Evolutionary conservation across 2,329 filamentous ascomycete genomes (phyloP), one percentile per base, ranked within the genome.

Genomic region (Aspergillus sp.): DNA sequence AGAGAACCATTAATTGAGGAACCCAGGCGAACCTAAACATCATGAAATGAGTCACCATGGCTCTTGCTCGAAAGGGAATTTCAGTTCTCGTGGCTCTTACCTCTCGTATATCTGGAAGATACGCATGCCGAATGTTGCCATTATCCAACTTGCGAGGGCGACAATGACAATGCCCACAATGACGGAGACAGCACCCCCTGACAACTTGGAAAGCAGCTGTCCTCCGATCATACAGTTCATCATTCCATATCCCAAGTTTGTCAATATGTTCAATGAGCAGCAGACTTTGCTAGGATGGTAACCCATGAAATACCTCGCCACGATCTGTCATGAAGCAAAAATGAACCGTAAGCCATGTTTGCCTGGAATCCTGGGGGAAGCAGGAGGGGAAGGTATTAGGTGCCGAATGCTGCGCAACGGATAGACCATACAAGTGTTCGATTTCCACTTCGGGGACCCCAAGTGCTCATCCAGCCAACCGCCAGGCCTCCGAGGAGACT

Each of bases 31-130:
- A 73, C 62, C 73, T 76, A 32, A 36, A 53, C 6, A 18, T 26
- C 45, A 47, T 16, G 20, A 39, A 31, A 29, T 29, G 49, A 32
- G 51, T 36, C 20, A 24, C 22, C 29, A 49, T 22, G 29, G 7
- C 6, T 47, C 18, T 32, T 52, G 50, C 6, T 46, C n/a, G 24
- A 16, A 22, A 3, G 18, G 20, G n/a, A 18, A n/a, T n/a, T 14
- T n/a, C 16, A 6, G 6, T 7, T 20, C 1, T 22, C 4, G 2
- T 2, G 12, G 10, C 11, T 49, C 68, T 54, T 71, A 79, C 65
- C 77, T 70, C 61, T 80, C 78, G 67, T 80, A 80, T 49, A 73
- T 65, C 52, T 79, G 75, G 59, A 81, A 77, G 11, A 78, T 66
- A 4, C 69, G 68, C 70, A 78, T 78, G 6, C 77, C 77, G 60